Evolutionary conservation across 2,329 filamentous ascomycete species (phyloP), one percentile per base, ranked within the genome.

Genomic region (Sarocladium oryzae): DNA sequence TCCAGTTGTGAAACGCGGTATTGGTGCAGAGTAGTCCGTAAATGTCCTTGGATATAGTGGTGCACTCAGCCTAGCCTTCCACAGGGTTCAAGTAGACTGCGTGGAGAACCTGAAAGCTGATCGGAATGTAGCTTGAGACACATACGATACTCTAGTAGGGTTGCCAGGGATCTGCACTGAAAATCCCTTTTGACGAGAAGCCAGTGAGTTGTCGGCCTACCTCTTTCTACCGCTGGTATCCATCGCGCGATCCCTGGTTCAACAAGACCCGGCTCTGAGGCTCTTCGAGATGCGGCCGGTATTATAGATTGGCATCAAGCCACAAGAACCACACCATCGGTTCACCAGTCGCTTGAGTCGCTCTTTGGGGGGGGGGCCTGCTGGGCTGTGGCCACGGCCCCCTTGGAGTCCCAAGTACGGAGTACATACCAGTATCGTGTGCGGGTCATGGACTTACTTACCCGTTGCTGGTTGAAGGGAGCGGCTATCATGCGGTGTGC

Each of bases 271-370:
- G 6, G n/a, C 16, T 20, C 7, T 13, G 18, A 21, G 36, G 36
- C 36, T 40, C 36, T 20, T n/a, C 7, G 36, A 13, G 36, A 40
- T 40, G 36, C 8, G 7, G n/a, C 36, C 36, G 18, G 21, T 13
- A 8, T 20, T 4, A 16, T 40, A 43, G 40, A 43, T 43, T 26
- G 43, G 28, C 43, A 48, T 24, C 43, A 48, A 48, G 43, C 43
- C 43, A 48, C 43, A 9, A 15, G 26, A 48, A 13, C 43, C 43
- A 18, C 16, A 18, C 26, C 43, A 21, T 30, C 16, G 24, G 43
- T 23, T 26, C 33, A 33, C 16, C 43, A 48, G 26, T 18, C 4
- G 18, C 3, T 33, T 23, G 43, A 26, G 43, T 30, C 28, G n/a
- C 15, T 9, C 36, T n/a, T n/a, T 23, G 10, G 26, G 28, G 43